phyloP scores from a whole-genome alignment of 1,139 yeast species.

The Taphrina communis region DNA sequence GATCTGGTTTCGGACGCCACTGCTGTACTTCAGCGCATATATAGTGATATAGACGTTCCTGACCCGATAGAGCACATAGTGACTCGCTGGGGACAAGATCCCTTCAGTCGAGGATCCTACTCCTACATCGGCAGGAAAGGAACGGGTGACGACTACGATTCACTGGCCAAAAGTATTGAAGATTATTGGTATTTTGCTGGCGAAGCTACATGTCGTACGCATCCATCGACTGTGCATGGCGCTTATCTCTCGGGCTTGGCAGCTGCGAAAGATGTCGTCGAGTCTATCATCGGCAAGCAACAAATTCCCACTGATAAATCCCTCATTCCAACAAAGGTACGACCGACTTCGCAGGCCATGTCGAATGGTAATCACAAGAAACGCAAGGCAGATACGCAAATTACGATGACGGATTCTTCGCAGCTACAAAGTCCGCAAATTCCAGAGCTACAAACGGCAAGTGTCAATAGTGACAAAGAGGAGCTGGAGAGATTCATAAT shows the following conservation, averaged over 20 bases:
- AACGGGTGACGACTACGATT: conserved; percentile 56
- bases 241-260: conserved; percentile 56
- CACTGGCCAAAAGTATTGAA: conserved; percentile 52
- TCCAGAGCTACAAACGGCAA: not conserved
- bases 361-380: not conserved
- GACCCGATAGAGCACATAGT: conserved; percentile 54
- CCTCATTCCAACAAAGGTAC: conserved; percentile 50
- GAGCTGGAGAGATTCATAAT: conserved; percentile 48
- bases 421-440: not conserved
- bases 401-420: not conserved
- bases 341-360: conserved; percentile 39
- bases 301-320: conserved; percentile 52
- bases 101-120: conserved; percentile 54
- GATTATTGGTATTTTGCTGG: conserved; percentile 56
- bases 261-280: conserved; percentile 55
- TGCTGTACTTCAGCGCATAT: conserved; percentile 50
- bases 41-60: conserved; percentile 47
- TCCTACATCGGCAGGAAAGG: conserved; percentile 56
- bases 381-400: not conserved
- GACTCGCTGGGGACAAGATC: conserved; percentile 57
- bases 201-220: conserved; percentile 56
- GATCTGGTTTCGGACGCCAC: conserved; percentile 52
- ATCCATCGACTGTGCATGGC: conserved; percentile 58
- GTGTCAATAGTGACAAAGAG: not conserved
- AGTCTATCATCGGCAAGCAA: conserved; percentile 54